Evolutionary conservation across 2,329 filamentous ascomycete species (phyloP).

Genomic region (Fusarium paranaense): DNA sequence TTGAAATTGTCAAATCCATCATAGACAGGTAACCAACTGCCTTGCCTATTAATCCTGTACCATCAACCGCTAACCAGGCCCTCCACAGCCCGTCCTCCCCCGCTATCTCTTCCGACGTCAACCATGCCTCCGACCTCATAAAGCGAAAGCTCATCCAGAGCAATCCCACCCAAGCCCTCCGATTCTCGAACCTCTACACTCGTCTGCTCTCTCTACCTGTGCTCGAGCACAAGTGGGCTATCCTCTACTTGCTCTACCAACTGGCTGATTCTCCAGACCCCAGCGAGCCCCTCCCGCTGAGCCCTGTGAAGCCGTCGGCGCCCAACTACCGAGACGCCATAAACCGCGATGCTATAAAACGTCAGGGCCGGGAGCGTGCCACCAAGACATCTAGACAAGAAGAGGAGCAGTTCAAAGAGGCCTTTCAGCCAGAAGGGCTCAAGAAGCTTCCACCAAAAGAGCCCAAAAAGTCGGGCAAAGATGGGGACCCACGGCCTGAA

Average conservation of each 20-base stretch:
- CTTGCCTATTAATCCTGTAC: neutral
- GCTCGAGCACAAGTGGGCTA: slow-evolving; percentile 95
- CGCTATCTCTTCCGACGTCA: slow-evolving; percentile 76
- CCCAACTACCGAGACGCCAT: slow-evolving; percentile 54
- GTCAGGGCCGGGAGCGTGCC: slow-evolving; percentile 52
- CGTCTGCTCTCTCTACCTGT: slow-evolving; percentile 91
- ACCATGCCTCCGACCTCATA: slow-evolving; percentile 93
- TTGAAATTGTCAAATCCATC: slow-evolving; percentile 62
- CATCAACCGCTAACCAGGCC: neutral
- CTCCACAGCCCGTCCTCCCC: slow-evolving; percentile 60
- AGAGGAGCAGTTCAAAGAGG: slow-evolving; percentile 63
- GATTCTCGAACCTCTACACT: slow-evolving; percentile 92
- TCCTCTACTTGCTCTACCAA: slow-evolving; percentile 89
- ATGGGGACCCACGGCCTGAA: slow-evolving; percentile 49
- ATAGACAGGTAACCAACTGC: slow-evolving; percentile 60
- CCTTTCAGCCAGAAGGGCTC: slow-evolving; percentile 66
- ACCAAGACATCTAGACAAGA: slow-evolving; percentile 55
- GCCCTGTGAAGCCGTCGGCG: slow-evolving; percentile 54
- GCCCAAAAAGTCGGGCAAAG: slow-evolving; percentile 51
- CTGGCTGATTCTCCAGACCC: slow-evolving; percentile 77
- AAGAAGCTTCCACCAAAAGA: slow-evolving; percentile 57
- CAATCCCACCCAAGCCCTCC: slow-evolving; percentile 81
- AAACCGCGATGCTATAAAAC: slow-evolving; percentile 50
- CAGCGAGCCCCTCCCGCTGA: slow-evolving; percentile 62
- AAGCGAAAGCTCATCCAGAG: slow-evolving; percentile 86